Evolutionary conservation across 257 asterid species (phyloP).

Genomic region (Datura wrightii): DNA sequence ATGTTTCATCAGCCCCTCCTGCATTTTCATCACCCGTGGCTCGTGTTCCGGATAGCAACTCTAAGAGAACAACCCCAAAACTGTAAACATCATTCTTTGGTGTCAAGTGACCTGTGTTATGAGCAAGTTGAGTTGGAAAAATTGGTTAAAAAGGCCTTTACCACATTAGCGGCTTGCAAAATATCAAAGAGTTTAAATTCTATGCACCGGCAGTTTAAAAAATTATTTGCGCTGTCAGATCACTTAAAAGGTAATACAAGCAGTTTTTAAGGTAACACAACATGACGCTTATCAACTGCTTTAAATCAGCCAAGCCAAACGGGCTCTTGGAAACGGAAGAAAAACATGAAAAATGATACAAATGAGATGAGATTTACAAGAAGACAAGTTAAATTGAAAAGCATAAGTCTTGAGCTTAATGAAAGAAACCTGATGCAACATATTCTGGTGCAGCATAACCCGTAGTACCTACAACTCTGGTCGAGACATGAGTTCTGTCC

Average conservation of each 20-base stretch:
- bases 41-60: constrained; percentile 52
- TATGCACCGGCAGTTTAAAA: background rate
- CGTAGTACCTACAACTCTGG: constrained; percentile 66
- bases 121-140: background rate
- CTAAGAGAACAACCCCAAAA: constrained; percentile 53
- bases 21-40: constrained; percentile 61
- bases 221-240: background rate
- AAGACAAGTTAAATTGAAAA: background rate
- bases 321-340: background rate
- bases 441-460: constrained; percentile 87
- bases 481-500: constrained; percentile 72
- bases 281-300: background rate
- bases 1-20: constrained; percentile 57
- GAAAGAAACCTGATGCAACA: constrained; percentile 57
- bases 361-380: background rate
- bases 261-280: background rate
- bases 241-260: background rate
- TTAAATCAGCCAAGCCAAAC: background rate
- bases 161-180: background rate
- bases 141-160: background rate
- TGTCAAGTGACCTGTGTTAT: constrained; percentile 49
- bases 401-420: background rate
- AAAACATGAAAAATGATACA: background rate
- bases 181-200: background rate
- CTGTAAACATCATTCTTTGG: constrained; percentile 58